Evolutionary conservation across 495 filamentous ascomycete species (phyloP).

Genomic region (Neurospora tetrasperma): DNA sequence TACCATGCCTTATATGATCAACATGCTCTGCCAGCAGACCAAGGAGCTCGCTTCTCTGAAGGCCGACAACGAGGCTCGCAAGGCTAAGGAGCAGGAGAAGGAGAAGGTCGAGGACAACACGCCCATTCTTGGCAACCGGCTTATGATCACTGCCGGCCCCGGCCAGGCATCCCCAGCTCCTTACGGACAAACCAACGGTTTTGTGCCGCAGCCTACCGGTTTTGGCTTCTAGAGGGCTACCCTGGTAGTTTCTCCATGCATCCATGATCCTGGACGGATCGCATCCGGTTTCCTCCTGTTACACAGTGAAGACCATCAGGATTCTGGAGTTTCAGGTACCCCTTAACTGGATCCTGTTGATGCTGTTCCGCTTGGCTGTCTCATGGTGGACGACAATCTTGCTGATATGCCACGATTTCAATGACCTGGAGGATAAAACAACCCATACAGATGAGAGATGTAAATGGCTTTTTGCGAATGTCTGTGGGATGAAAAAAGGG

Average conservation of each 20-base stretch:
- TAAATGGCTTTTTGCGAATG: background rate
- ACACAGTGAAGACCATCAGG: background rate
- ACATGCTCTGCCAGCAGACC: slow-evolving; percentile 84
- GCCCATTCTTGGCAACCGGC: slow-evolving; percentile 82
- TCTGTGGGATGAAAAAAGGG: background rate
- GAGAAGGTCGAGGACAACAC: slow-evolving; percentile 85
- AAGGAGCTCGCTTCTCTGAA: slow-evolving; percentile 74
- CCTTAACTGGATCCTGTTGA: background rate
- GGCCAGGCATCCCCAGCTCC: slow-evolving; percentile 47
- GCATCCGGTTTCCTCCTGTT: slow-evolving; percentile 13
- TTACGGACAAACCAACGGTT: slow-evolving; percentile 66
- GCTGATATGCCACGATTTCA: background rate
- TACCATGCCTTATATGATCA: slow-evolving; percentile 99
- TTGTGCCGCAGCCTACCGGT: slow-evolving; percentile 71
- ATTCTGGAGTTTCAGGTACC: background rate
- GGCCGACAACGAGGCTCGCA: slow-evolving; percentile 96
- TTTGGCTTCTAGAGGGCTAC: slow-evolving; percentile 38
- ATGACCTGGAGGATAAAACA: background rate
- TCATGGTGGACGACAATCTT: background rate
- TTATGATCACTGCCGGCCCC: slow-evolving; percentile 97
- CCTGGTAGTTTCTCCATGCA: slow-evolving; percentile 15
- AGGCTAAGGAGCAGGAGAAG: slow-evolving; percentile 73
- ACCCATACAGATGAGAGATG: background rate
- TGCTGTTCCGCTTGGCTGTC: background rate
- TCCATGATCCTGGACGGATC: slow-evolving; percentile 12